Evolutionary conservation across 1,284 basidiomycete species (phyloP).

Genomic region (Vanrija pseudolonga): DNA sequence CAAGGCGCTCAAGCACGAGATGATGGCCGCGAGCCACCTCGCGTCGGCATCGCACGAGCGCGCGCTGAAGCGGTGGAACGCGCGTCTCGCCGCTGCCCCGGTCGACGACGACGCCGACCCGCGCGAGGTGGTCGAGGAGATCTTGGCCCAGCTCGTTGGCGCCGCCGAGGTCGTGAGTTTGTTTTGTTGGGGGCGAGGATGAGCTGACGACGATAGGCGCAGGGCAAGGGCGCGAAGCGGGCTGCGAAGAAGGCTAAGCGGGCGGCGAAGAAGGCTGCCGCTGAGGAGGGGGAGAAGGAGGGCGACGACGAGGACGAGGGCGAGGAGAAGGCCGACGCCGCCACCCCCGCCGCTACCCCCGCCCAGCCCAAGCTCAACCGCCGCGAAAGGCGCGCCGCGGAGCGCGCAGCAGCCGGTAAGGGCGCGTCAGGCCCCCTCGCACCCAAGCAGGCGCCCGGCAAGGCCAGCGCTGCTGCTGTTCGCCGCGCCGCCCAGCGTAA

Average conservation of each 20-base stretch:
- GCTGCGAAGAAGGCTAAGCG: conserved; percentile 1
- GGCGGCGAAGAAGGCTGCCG: conserved; percentile 1
- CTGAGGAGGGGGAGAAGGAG: background rate
- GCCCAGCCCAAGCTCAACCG: conserved; percentile 9
- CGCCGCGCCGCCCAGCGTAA: conserved; percentile 8
- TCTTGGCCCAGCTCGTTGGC: conserved; percentile 17
- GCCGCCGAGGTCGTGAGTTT: background rate
- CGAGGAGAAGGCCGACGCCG: background rate
- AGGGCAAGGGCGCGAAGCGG: conserved; percentile 3
- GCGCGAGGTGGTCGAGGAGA: conserved; percentile 29
- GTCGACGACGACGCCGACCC: conserved; percentile 22
- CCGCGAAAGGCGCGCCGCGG: conserved; percentile 9
- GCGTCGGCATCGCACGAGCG: conserved; percentile 19
- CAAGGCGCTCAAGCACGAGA: conserved; percentile 63
- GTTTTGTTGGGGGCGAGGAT: too few relatives aligned
- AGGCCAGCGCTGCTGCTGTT: conserved; percentile 3
- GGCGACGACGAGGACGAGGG: background rate
- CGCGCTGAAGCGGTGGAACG: conserved; percentile 27
- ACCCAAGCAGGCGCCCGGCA: background rate
- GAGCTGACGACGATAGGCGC: background rate
- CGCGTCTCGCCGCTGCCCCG: conserved; percentile 6
- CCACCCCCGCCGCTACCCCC: background rate
- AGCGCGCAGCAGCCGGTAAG: conserved; percentile 11
- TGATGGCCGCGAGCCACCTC: conserved; percentile 62
- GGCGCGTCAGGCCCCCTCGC: background rate